Conservation (phyloP, 2,329 filamentous ascomycete genomes). For the Cryphonectria nitschkei region DNA sequence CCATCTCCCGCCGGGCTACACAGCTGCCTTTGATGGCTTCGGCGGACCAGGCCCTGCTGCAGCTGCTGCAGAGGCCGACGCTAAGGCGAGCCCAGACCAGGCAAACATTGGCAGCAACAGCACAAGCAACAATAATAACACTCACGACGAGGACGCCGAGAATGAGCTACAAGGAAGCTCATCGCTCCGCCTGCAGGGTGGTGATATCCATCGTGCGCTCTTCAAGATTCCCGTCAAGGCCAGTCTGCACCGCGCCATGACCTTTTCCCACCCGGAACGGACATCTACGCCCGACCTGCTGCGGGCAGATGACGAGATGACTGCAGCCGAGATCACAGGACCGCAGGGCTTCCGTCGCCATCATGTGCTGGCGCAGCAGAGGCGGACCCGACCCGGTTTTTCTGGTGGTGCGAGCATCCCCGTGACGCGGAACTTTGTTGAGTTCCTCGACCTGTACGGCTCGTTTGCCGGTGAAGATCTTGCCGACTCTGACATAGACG, state of each 20-base stretch:
- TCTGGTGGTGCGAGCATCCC: constrained; percentile 40
- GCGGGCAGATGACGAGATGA: constrained; percentile 25
- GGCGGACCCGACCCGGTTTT: constrained; percentile 33
- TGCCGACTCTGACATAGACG: constrained; percentile 63
- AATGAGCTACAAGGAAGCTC: constrained; percentile 53
- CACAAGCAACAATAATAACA: too few relatives aligned
- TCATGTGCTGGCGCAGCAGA: constrained; percentile 44
- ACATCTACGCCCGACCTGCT: constrained; percentile 23
- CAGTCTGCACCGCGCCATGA: constrained; percentile 37
- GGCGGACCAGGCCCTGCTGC: constrained; percentile 10
- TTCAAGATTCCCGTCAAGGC: constrained; percentile 68
- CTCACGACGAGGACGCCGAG: background rate
- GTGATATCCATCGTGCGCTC: constrained; percentile 78
- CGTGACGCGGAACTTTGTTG: constrained; percentile 71
- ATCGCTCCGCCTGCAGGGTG: constrained; percentile 73
- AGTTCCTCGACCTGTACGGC: constrained; percentile 76
- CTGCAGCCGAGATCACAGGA: constrained; percentile 43
- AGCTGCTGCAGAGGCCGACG: constrained; percentile 3
- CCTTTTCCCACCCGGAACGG: constrained; percentile 29
- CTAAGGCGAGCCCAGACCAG: background rate
- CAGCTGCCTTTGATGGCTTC: constrained; percentile 36
- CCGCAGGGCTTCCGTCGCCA: constrained; percentile 56
- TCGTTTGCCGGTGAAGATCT: constrained; percentile 77
- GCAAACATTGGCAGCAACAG: constrained; percentile 31
- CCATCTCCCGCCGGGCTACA: constrained; percentile 41